These are phyloP conservation scores for Cryptococcus sp. DNA, from an alignment of 1,284 basidiomycete species.

Conservation along the genomic window DNA sequence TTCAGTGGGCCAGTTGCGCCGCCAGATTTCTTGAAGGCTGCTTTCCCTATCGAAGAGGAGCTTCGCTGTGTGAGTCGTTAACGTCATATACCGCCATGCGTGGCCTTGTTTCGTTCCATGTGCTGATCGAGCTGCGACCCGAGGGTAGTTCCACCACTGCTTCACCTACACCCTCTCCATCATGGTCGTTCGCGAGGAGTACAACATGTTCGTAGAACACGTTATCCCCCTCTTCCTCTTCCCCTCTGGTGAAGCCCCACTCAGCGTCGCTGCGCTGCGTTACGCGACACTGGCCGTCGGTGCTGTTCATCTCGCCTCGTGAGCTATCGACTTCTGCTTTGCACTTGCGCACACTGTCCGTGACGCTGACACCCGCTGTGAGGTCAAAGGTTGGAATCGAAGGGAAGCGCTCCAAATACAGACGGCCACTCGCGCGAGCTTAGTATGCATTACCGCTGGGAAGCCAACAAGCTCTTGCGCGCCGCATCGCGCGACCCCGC, in stretches of 20 bases:
- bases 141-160: slow-evolving; percentile 40
- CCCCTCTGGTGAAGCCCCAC: slow-evolving; percentile 25
- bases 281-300: slow-evolving; percentile 35
- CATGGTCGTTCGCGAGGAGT: slow-evolving; percentile 37
- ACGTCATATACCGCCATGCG: background rate
- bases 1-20: slow-evolving; percentile 33
- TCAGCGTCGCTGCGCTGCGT: slow-evolving; percentile 33
- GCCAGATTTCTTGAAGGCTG: slow-evolving; percentile 34
- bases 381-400: slow-evolving; percentile 21
- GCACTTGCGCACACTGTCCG: background rate
- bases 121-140: background rate
- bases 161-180: slow-evolving; percentile 43
- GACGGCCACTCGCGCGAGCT: slow-evolving; percentile 20
- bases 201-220: slow-evolving; percentile 41
- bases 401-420: slow-evolving; percentile 2
- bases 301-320: slow-evolving; percentile 32
- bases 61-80: slow-evolving; percentile 31
- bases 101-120: background rate
- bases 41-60: slow-evolving; percentile 36
- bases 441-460: slow-evolving; percentile 24
- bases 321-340: background rate
- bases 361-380: background rate
- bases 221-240: slow-evolving; percentile 39
- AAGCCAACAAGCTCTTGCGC: slow-evolving; percentile 26
- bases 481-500: slow-evolving; percentile 20